A percentile compares a stretch with the other conserved stretches of the same genome.
phyloP scores from a whole-genome alignment of 352 stramenopile genomes.

The Pythium chondricola region DNA sequence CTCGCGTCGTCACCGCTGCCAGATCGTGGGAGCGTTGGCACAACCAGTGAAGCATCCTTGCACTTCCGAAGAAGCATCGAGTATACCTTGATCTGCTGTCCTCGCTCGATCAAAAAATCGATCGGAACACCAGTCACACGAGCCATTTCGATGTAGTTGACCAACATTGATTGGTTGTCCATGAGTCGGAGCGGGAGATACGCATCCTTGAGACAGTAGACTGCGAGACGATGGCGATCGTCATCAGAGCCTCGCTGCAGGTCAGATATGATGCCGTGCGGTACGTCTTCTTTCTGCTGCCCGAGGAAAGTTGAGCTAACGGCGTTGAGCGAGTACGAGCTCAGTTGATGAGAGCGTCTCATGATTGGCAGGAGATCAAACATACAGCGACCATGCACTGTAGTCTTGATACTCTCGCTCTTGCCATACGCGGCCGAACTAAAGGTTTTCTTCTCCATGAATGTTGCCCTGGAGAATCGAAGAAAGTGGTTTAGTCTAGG shows the following conservation, averaged over 20 bases:
- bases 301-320: conserved; percentile 97
- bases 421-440: conserved; percentile 97
- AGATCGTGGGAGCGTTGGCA: conserved; percentile 93
- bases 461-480: conserved; percentile 26
- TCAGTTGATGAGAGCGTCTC: conserved; percentile 99
- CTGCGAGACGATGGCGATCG: conserved; percentile 95
- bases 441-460: conserved; percentile 98
- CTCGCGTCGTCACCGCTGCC: conserved; percentile 70
- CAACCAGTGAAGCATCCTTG: conserved; percentile 89
- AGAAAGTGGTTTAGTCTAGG: not conserved
- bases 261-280: conserved; percentile 98
- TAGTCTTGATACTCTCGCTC: conserved; percentile 97
- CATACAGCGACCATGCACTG: conserved; percentile 96
- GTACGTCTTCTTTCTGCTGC: conserved; percentile 99
- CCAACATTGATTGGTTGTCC: conserved; percentile 97
- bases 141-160: conserved; percentile 99
- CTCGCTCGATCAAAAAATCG: conserved; percentile 96
- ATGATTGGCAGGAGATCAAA: conserved; percentile 99
- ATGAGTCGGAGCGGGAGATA: conserved; percentile 95
- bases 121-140: conserved; percentile 98
- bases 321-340: conserved; percentile 98
- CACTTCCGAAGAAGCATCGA: conserved; percentile 98
- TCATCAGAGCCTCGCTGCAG: conserved; percentile 94
- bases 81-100: conserved; percentile 99
- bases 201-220: conserved; percentile 99